Evolutionary conservation across 129 eudicot genomes (phyloP).

Genomic region (Scalesia atractyloides): DNA sequence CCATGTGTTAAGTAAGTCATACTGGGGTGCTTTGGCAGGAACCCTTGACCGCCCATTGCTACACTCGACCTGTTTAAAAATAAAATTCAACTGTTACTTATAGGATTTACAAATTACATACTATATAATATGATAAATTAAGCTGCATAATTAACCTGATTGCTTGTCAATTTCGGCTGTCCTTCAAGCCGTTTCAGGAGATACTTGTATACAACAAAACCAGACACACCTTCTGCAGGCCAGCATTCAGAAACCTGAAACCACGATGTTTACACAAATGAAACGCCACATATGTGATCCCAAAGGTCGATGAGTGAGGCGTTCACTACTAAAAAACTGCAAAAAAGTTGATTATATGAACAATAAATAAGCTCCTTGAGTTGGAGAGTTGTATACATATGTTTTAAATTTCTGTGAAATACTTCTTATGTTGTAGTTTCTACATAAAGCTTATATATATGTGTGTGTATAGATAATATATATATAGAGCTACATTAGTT

Average conservation of each 20-base stretch:
- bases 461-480: no score
- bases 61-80: constrained; percentile 32
- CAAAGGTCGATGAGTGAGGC: no score
- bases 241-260: constrained; percentile 38
- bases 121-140: background rate
- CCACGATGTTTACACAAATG: background rate
- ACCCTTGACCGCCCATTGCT: constrained; percentile 27
- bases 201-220: constrained; percentile 29
- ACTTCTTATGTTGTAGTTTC: no score
- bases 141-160: constrained; percentile 28
- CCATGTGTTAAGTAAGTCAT: constrained; percentile 26
- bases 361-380: no score
- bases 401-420: no score
- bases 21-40: constrained; percentile 31
- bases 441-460: no score
- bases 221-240: constrained; percentile 25
- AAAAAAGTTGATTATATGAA: no score
- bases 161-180: constrained; percentile 37
- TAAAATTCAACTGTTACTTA: background rate
- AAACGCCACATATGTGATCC: no score
- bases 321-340: no score
- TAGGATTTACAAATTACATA: constrained; percentile 3
- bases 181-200: constrained; percentile 37
- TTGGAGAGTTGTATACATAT: no score
- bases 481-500: no score